phyloP scores from a whole-genome alignment of 768 basidiomycete genomes.

The Russula sp. region DNA sequence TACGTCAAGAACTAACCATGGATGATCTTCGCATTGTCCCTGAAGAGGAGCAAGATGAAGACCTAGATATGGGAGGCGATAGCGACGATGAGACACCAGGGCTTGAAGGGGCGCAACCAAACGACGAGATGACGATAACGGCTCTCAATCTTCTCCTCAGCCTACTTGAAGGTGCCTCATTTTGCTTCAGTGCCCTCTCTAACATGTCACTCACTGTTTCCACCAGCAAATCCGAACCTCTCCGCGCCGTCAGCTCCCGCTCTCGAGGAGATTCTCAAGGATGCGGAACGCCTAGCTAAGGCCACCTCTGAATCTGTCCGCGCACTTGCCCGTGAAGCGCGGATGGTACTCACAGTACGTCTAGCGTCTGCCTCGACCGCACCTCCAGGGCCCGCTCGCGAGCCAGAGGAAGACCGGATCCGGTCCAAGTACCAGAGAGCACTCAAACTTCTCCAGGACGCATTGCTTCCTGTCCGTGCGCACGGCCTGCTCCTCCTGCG shows the following conservation, averaged over 20 bases:
- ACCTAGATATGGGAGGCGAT: slow-evolving; percentile 31
- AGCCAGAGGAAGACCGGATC: slow-evolving; percentile 39
- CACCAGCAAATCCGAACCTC: slow-evolving; percentile 47
- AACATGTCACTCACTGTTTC: background rate
- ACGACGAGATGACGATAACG: slow-evolving; percentile 68
- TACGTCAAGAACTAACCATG: slow-evolving; percentile 28
- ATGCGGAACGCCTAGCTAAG: slow-evolving; percentile 53
- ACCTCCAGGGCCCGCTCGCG: slow-evolving; percentile 32
- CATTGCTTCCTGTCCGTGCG: slow-evolving; percentile 87
- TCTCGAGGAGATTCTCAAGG: slow-evolving; percentile 62
- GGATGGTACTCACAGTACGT: slow-evolving; percentile 79
- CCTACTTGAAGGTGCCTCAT: slow-evolving; percentile 67
- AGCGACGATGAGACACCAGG: slow-evolving; percentile 50
- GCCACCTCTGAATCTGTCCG: slow-evolving; percentile 45
- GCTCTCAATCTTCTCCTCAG: slow-evolving; percentile 77
- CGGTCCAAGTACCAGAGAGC: slow-evolving; percentile 69
- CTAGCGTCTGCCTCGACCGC: slow-evolving; percentile 52
- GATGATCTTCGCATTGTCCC: slow-evolving; percentile 36
- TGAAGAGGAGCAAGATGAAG: slow-evolving; percentile 32
- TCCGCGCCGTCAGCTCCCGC: slow-evolving; percentile 56
- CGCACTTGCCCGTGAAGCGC: slow-evolving; percentile 66
- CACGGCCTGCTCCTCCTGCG: slow-evolving; percentile 84
- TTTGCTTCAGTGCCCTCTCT: background rate
- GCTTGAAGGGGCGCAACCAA: slow-evolving; percentile 34
- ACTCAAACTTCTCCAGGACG: slow-evolving; percentile 82